Base-by-base conservation (phyloP, 805 yeast genomes). In the Wickerhamiella spandovensis region DNA sequence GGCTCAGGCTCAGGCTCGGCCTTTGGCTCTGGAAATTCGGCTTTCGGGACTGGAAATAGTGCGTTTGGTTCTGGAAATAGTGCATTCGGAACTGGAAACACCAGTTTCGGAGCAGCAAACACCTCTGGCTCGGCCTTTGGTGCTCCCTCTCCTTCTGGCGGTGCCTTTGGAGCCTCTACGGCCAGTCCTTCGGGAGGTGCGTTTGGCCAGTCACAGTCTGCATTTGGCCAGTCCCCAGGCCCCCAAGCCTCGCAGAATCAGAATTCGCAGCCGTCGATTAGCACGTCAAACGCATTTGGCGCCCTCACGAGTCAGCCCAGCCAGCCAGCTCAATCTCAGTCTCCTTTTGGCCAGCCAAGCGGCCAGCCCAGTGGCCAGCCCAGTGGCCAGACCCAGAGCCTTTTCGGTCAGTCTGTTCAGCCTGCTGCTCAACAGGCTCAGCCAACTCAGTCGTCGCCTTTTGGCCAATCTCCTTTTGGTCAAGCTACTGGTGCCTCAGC, bases 41-140 rank as follows among this genome's bases (percentile, higher is more conserved):
- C 59, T 5, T 56, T 61, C 21, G 58, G 61, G 6, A 48, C 60
- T 2, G 56, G 58, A 18, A 55, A 52, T 41, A 53, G 61, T 2
- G 59, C 65, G 1, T 58, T 61, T 46, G 64, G 66, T 30, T 39
- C 64, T 9, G 58, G 58, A 6, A 51, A 48, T 46, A 37, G 54
- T 1, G 54, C 58, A 8, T 56, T 56, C 24, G 59, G 41, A n/a
- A 37, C 41, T 10, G 20, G 21, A 8, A 13, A 13, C n/a, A 6
- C 13, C 18, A 20, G 58, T 5, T 49, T 49, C 25, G 55, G 55
- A 2, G 35, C 55, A 0, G 52, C 52, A 21, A 54, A 38, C 30
- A 15, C 48, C 12, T 49, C 54, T 2, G 50, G 54, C 23, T 35
- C 39, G 30, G 30, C 30, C 10, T 25, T 25, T 25, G 30, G 30